Conservation (phyloP, 1,284 basidiomycete genomes). For the Grifola frondosa region DNA sequence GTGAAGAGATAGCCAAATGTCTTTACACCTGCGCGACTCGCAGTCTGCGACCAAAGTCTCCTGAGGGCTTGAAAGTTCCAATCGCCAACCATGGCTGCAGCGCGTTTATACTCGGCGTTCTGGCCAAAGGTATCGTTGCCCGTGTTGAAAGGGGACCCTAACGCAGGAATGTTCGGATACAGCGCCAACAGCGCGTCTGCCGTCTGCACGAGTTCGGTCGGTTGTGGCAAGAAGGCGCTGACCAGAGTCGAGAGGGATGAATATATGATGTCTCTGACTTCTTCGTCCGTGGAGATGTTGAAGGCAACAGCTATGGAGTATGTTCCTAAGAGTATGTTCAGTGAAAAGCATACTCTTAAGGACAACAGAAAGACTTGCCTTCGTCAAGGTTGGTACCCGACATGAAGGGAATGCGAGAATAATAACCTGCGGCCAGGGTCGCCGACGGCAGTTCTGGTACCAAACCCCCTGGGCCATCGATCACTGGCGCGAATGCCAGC, state of each 20-base stretch:
- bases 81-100: conserved; percentile 8
- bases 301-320: no score
- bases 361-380: conserved; percentile 9
- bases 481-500: conserved; percentile 12
- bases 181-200: conserved; percentile 21
- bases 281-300: conserved; percentile 28
- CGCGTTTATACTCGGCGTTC: conserved; percentile 8
- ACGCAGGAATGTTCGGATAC: conserved; percentile 23
- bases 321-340: no score
- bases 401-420: conserved; percentile 20
- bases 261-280: conserved; percentile 30
- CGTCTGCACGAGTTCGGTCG: conserved; percentile 33
- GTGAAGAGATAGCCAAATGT: conserved; percentile 50
- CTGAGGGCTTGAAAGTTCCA: conserved; percentile 22
- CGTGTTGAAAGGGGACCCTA: conserved; percentile 24
- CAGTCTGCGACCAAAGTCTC: conserved; percentile 41
- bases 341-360: no score
- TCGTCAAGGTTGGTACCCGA: conserved; percentile 17
- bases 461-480: conserved; percentile 13
- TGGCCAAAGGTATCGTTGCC: conserved; percentile 25
- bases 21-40: conserved; percentile 38
- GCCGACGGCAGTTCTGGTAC: conserved; percentile 18
- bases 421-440: conserved; percentile 12
- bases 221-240: conserved; percentile 29
- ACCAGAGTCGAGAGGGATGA: no score